Evolutionary conservation across 257 asterid genomes (phyloP).

Genomic region (Scutellaria minor): DNA sequence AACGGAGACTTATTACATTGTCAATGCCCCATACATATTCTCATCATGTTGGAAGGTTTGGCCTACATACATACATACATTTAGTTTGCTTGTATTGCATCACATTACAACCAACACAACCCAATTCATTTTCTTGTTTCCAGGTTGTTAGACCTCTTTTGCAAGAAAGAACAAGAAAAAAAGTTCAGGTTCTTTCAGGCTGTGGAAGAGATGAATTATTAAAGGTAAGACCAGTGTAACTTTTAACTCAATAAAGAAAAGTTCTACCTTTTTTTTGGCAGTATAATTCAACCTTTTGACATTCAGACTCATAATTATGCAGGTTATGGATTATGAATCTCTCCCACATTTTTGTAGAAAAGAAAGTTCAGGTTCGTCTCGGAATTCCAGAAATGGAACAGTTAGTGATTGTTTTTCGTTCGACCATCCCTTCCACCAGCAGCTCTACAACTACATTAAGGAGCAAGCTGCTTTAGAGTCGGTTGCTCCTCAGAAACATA

Average conservation of each 20-base stretch:
- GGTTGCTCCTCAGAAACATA: conserved; percentile 55
- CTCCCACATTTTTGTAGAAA: conserved; percentile 88
- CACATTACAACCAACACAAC: conserved; percentile 2
- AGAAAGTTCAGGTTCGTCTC: conserved; percentile 77
- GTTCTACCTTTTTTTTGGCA: background rate
- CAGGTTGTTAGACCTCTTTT: conserved; percentile 93
- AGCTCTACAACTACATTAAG: conserved; percentile 63
- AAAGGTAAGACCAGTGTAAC: conserved; percentile 41
- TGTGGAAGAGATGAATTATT: conserved; percentile 60
- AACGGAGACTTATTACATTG: conserved; percentile 88
- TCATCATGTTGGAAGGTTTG: conserved; percentile 97
- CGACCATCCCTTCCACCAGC: conserved; percentile 80
- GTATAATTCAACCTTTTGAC: background rate
- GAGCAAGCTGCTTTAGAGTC: conserved; percentile 63
- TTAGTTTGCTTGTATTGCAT: conserved; percentile 5
- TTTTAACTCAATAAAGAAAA: background rate
- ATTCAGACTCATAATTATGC: conserved; percentile 35
- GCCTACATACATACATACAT: background rate
- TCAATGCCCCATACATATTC: conserved; percentile 89
- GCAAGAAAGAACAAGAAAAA: conserved; percentile 77
- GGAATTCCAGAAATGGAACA: conserved; percentile 50
- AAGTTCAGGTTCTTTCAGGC: conserved; percentile 65
- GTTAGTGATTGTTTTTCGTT: conserved; percentile 63
- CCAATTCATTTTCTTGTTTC: background rate
- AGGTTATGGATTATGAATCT: conserved; percentile 90